These are phyloP conservation scores for Penicillium atrosanguineum DNA, from an alignment of 495 filamentous ascomycete genomes.

Conservation along the genomic window DNA sequence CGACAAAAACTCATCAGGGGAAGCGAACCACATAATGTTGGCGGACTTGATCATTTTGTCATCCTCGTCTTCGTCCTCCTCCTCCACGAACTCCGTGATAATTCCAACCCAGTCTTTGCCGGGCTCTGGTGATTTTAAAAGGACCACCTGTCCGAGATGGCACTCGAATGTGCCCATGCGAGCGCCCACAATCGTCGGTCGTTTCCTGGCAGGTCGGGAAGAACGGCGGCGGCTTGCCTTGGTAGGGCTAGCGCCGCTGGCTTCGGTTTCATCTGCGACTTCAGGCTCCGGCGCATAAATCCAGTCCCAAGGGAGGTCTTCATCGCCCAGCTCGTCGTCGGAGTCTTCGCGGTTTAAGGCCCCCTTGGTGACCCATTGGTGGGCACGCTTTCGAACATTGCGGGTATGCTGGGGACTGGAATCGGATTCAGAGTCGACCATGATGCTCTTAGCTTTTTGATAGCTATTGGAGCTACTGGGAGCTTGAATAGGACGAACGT, in stretches of 20 bases:
- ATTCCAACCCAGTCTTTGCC: constrained; percentile 90
- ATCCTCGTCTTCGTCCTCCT: constrained; percentile 58
- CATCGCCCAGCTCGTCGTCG: constrained; percentile 84
- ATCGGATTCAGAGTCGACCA: constrained; percentile 23
- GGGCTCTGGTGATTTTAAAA: constrained; percentile 79
- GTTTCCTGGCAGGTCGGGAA: constrained; percentile 25
- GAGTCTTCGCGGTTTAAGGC: constrained; percentile 79
- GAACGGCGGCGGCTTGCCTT: constrained; percentile 34
- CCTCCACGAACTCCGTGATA: constrained; percentile 71
- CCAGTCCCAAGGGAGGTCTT: constrained; percentile 93
- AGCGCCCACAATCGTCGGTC: constrained; percentile 68
- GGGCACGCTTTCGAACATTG: constrained; percentile 46
- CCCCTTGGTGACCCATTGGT: constrained; percentile 60
- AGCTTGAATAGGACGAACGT: not conserved
- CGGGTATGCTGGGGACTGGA: constrained; percentile 12
- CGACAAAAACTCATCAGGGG: constrained; percentile 75
- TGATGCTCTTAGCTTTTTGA: constrained; percentile 6
- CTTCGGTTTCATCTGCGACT: constrained; percentile 18
- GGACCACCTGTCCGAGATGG: constrained; percentile 73
- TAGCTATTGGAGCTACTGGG: constrained; percentile 3
- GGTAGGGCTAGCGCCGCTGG: constrained; percentile 21
- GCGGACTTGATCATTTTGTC: constrained; percentile 54
- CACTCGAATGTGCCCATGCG: constrained; percentile 84
- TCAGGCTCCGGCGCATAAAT: constrained; percentile 58
- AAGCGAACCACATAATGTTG: constrained; percentile 90